Conservation (phyloP, 192 early-diverging fungal species). For the Paraglomus brasilianum region DNA sequence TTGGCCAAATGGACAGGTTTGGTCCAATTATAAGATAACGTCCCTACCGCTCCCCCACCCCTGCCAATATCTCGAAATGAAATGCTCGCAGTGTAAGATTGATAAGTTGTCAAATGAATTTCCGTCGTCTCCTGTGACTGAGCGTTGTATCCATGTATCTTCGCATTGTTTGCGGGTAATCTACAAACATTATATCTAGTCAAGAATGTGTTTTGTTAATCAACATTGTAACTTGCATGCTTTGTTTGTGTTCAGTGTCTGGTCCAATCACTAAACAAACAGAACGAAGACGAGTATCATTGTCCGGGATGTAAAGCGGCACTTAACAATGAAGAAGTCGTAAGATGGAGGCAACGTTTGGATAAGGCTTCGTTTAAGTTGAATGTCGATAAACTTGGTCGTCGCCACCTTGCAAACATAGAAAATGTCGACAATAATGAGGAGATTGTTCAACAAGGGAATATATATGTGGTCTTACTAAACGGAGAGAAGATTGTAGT, state of each 20-base stretch:
- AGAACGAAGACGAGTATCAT: not conserved
- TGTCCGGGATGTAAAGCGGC: constrained; percentile 13
- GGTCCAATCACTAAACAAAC: not conserved
- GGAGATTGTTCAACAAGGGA: constrained; percentile 21
- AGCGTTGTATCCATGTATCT: constrained; percentile 30
- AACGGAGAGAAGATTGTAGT: constrained; percentile 20
- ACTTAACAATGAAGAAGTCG: not conserved
- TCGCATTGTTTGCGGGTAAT: constrained; percentile 32
- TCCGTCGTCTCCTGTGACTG: constrained; percentile 23
- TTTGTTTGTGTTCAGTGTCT: constrained; percentile 9
- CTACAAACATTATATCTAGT: not conserved
- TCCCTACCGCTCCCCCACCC: no score
- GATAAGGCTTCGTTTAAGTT: constrained; percentile 29
- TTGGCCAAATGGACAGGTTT: no score
- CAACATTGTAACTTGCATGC: no score
- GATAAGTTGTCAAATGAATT: constrained; percentile 34
- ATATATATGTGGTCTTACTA: constrained; percentile 20
- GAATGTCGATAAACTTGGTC: constrained; percentile 1
- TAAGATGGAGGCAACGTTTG: not conserved
- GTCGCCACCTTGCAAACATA: not conserved
- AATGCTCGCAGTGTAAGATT: constrained; percentile 21
- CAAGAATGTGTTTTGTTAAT: no score
- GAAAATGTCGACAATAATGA: not conserved
- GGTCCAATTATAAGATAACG: no score
- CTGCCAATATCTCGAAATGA: no score